Percentiles rank a stretch among this genome's conserved stretches.
Evolutionary conservation across 2,329 filamentous ascomycete species (phyloP).

Genomic region (Nannizziopsis barbatae): DNA sequence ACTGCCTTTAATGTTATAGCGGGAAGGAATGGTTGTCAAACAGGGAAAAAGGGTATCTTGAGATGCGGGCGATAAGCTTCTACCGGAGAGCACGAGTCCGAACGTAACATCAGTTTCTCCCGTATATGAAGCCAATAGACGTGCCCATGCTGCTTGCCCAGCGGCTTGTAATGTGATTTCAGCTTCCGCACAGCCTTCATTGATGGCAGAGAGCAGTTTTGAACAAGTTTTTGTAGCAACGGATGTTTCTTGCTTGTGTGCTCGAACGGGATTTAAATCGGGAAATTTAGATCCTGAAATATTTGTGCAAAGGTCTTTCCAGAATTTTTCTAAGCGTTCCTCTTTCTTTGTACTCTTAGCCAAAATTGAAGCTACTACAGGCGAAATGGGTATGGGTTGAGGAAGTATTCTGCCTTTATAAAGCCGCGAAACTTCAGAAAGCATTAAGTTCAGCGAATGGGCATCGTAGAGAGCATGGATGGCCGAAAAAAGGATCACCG

Average conservation of each 20-base stretch:
- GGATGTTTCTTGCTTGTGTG: slow-evolving; percentile 23
- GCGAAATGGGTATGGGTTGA: slow-evolving; percentile 29
- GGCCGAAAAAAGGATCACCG: slow-evolving; percentile 43
- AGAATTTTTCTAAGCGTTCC: slow-evolving; percentile 43
- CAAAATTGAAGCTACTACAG: slow-evolving; percentile 38
- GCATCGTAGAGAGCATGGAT: slow-evolving; percentile 86
- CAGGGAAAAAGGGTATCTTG: slow-evolving; percentile 59
- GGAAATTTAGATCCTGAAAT: slow-evolving; percentile 62
- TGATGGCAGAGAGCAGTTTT: slow-evolving; percentile 39
- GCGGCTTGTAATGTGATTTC: slow-evolving; percentile 67
- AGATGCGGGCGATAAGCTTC: slow-evolving; percentile 49
- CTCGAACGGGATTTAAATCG: slow-evolving; percentile 53
- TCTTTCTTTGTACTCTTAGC: slow-evolving; percentile 24
- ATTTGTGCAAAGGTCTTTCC: slow-evolving; percentile 46
- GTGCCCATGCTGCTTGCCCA: slow-evolving; percentile 67
- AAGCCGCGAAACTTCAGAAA: slow-evolving; percentile 46
- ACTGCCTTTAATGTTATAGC: slow-evolving; percentile 44
- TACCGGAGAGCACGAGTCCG: slow-evolving; percentile 68
- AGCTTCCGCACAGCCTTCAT: slow-evolving; percentile 43
- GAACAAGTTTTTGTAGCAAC: slow-evolving; percentile 31
- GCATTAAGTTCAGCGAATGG: slow-evolving; percentile 54
- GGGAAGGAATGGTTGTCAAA: slow-evolving; percentile 67
- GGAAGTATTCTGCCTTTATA: slow-evolving; percentile 26
- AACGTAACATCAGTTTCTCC: slow-evolving; percentile 66
- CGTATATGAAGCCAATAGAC: slow-evolving; percentile 61